A percentile compares a stretch with the other conserved stretches of the same genome.
These are phyloP conservation scores for Xylaria scruposa DNA, from an alignment of 495 filamentous ascomycete genomes.

Conservation along the genomic window DNA sequence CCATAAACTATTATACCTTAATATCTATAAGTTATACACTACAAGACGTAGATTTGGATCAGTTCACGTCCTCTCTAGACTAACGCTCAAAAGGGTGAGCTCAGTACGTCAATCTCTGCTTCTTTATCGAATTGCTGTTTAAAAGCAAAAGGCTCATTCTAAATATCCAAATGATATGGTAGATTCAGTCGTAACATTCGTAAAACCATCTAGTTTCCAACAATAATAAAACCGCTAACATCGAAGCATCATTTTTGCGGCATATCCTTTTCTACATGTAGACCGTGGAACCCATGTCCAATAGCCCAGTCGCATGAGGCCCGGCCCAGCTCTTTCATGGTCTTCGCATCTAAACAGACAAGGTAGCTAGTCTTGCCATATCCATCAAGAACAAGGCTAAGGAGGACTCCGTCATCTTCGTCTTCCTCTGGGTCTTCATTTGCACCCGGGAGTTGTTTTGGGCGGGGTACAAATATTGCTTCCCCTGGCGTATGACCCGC, in stretches of 20 bases:
- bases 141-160: neutral
- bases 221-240: neutral
- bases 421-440: constrained; percentile 55
- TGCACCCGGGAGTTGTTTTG: constrained; percentile 30
- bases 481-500: constrained; percentile 75
- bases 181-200: neutral
- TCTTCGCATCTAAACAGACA: constrained; percentile 69
- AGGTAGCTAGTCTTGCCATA: constrained; percentile 68
- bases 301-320: constrained; percentile 68
- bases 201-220: neutral
- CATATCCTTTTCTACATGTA: constrained; percentile 44
- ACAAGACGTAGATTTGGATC: neutral
- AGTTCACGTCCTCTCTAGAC: neutral
- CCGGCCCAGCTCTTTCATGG: constrained; percentile 69
- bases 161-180: neutral
- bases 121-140: neutral
- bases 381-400: constrained; percentile 77
- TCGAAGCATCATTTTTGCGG: neutral
- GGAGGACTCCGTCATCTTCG: constrained; percentile 75
- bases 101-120: neutral
- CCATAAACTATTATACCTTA: neutral
- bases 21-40: neutral
- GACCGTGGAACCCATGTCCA: constrained; percentile 76
- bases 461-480: constrained; percentile 71
- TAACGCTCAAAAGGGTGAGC: neutral